Evolutionary conservation across 306 rosid genomes (phyloP), one percentile per base, ranked within the genome.

Genomic region (Trifolium pratense): DNA sequence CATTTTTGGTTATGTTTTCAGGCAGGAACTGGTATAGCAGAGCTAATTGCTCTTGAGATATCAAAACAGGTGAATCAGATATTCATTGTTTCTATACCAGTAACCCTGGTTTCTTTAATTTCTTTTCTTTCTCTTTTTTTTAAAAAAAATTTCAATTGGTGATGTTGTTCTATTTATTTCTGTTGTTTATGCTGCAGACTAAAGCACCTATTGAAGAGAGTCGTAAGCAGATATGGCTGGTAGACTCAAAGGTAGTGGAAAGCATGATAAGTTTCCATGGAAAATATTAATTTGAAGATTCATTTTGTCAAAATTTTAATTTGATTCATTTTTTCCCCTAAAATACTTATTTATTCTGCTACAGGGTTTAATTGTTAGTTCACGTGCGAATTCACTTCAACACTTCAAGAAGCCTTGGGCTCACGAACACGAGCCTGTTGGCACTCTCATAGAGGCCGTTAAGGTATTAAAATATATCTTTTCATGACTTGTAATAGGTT

Each of bases 1-100:
- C 68, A 43, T 66, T 18, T 57, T 43, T 48, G 65, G 82, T 56
- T 14, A 57, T 61, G 68, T 66, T 76, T 78, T 71, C 84, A 92
- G 98, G 98, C 98, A 52, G 98, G 98, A 61, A 92, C 98, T 10
- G 98, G 96, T 46, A 92, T 92, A 81, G 96, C 98, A 37, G 98
- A 92, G 83, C 86, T 92, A 78, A 92, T 92, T 71, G 98, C 98
- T 75, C 96, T 87, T 80, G 96, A 92, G 88, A 68, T 92, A 65
- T 90, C 98, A 0, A 84, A 85, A 74, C 89, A 40, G 96, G 96
- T 92, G 76, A 62, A 36, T 32, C 4, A 57, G 62, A 68, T 48
- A 32, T 57, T 58, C 34, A 23, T 59, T 26, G 31, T 52, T 65
- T n/a, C 26, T 68, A 74, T 23, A 53, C 58, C 49, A 48, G 17